Evolutionary conservation across 352 stramenopile genomes (phyloP), one percentile per base, ranked within the genome.

Genomic region (Globisporangium heterothallicum): DNA sequence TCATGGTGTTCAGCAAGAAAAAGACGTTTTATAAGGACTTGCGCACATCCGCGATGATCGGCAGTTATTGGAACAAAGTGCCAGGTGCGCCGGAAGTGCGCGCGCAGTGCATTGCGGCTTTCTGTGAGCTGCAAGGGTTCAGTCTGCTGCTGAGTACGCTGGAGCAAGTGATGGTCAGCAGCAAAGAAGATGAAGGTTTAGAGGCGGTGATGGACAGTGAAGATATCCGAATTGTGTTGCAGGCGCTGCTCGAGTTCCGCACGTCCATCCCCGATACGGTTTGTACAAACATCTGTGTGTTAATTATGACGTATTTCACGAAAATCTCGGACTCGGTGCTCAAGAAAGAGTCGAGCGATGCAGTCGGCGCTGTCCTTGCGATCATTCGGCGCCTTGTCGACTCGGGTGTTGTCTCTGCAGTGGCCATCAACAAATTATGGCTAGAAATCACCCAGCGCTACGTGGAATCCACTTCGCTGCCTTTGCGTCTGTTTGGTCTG

Each of bases 401-500:
- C 48, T 68, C 74, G 24, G 72, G 74, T 1, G 61, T 74, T 14
- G 61, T 85, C 6, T 56, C 67, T 19, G 72, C 73, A 6, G 64
- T 72, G 26, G 58, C 67, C 1, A 78, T 93, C 46, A 91, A 93
- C 51, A 53, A 70, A 6, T 59, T 92, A 16, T 94, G 87, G 84
- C 79, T 96, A 18, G 71, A 89, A 22, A 68, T 94, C 35, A 92
- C 84, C 2, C 69, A 87, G 27, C 70, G 78, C 22, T 94, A 92
- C 50, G 77, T 98, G 12, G 86, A 94, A 22, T 97, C 88, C 25
- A 80, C 88, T 24, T 97, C 84, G 12, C 64, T 98, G 18, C 93
- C 94, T 5, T 59, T 98, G 13, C 91, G 93, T 32, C 72, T 99
- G 8, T 98, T 97, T 59, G 95, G 92, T 6, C 91, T 97, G 68